These are phyloP conservation scores for Beta vulgaris DNA, from an alignment of 148 eudicot genomes.

Conservation along the genomic window DNA sequence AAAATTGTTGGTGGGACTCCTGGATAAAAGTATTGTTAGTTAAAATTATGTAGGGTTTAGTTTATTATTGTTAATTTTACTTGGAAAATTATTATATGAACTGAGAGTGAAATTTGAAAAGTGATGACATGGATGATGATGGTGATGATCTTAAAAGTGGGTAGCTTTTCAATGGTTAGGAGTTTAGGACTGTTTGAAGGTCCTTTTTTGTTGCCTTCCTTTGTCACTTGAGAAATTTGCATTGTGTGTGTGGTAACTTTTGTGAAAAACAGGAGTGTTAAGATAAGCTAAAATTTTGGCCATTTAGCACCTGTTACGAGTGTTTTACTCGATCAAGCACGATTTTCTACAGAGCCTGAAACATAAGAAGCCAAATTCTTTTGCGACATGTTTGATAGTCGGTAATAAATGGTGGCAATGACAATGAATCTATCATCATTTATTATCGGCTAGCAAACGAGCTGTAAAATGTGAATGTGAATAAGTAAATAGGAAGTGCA, in stretches of 20 bases:
- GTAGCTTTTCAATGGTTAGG: not conserved
- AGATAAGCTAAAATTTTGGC: not conserved
- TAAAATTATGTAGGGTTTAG: not conserved
- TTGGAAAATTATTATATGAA: too few relatives aligned
- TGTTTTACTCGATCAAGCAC: not conserved
- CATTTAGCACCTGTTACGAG: not conserved
- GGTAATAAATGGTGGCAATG: too few relatives aligned
- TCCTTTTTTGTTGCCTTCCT: not conserved
- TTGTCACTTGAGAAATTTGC: not conserved
- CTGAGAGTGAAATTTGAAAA: not conserved
- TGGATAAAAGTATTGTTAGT: not conserved
- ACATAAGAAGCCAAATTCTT: too few relatives aligned
- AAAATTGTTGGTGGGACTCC: slow-evolving; percentile 9
- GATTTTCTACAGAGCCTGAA: too few relatives aligned
- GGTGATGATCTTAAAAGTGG: slow-evolving; percentile 3
- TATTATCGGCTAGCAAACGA: too few relatives aligned
- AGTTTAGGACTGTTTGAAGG: not conserved
- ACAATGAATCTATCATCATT: too few relatives aligned
- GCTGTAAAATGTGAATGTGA: too few relatives aligned
- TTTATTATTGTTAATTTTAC: not conserved
- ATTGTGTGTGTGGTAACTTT: not conserved
- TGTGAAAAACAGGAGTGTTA: not conserved
- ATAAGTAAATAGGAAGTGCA: not conserved
- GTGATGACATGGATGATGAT: slow-evolving; percentile 2
- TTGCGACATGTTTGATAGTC: too few relatives aligned